Conservation (phyloP, 1,139 yeast genomes). For the Magnusiomyces ingens region DNA sequence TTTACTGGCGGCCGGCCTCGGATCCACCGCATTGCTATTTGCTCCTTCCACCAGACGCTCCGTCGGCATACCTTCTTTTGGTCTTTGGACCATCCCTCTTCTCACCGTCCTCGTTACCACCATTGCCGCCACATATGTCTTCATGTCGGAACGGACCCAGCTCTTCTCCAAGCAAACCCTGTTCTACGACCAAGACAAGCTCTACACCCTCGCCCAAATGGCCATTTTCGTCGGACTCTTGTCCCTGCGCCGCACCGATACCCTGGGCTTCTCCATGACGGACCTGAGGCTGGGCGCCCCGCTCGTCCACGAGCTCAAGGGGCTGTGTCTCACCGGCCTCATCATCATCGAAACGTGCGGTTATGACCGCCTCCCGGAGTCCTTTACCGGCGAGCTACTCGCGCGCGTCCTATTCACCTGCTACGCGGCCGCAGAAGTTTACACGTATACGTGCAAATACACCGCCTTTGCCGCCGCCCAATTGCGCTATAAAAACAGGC, state of each 20-base stretch:
- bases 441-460: neutral
- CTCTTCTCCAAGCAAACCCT: neutral
- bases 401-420: neutral
- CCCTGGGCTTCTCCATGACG: neutral
- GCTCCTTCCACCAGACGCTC: neutral
- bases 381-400: neutral
- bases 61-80: neutral
- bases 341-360: neutral
- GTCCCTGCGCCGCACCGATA: neutral
- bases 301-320: neutral
- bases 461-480: neutral
- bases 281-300: neutral
- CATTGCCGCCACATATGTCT: neutral
- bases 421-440: neutral
- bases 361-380: neutral
- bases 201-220: neutral
- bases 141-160: neutral
- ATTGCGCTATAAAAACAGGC: too few relatives aligned
- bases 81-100: neutral
- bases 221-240: neutral
- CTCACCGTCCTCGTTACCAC: neutral
- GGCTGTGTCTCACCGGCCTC: neutral
- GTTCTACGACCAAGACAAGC: neutral
- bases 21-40: neutral
- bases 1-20: neutral